phyloP scores from a whole-genome alignment of 352 stramenopile species.

The Globisporangium barbulae region DNA sequence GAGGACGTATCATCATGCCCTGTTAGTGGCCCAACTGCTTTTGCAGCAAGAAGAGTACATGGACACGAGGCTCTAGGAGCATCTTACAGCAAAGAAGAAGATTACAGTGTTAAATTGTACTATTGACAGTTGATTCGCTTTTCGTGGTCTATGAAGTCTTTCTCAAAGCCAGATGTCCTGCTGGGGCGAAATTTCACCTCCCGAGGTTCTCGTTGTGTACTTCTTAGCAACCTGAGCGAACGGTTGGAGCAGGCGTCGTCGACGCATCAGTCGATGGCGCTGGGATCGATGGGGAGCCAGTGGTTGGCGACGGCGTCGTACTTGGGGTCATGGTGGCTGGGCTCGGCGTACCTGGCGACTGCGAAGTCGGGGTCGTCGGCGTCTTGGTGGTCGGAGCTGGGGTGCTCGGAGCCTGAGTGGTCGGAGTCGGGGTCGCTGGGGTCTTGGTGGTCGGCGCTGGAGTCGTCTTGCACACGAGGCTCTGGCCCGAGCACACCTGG shows the following conservation, averaged over 20 bases:
- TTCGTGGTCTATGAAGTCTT: too few relatives aligned
- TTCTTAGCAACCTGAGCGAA: not conserved
- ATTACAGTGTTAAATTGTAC: too few relatives aligned
- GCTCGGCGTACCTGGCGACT: not conserved
- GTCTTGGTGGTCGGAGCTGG: not conserved
- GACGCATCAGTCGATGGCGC: not conserved
- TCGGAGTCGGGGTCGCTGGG: not conserved
- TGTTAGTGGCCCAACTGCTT: too few relatives aligned
- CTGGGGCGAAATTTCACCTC: too few relatives aligned
- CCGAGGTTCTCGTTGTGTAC: not conserved
- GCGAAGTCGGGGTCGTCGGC: not conserved
- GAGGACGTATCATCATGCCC: too few relatives aligned
- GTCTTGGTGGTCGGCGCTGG: constrained; percentile 2
- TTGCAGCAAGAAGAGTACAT: too few relatives aligned
- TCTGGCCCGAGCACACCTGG: constrained; percentile 41
- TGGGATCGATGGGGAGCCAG: not conserved
- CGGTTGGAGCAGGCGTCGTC: not conserved
- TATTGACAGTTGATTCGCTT: too few relatives aligned
- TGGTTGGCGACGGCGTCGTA: not conserved
- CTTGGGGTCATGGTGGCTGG: not conserved
- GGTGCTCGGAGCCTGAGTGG: not conserved
- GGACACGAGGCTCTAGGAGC: too few relatives aligned
- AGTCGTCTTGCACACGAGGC: constrained; percentile 16
- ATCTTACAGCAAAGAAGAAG: too few relatives aligned
- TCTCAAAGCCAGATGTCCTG: too few relatives aligned